Base-by-base conservation (phyloP, 2,329 filamentous ascomycete genomes). In the Colletotrichum sp. region DNA sequence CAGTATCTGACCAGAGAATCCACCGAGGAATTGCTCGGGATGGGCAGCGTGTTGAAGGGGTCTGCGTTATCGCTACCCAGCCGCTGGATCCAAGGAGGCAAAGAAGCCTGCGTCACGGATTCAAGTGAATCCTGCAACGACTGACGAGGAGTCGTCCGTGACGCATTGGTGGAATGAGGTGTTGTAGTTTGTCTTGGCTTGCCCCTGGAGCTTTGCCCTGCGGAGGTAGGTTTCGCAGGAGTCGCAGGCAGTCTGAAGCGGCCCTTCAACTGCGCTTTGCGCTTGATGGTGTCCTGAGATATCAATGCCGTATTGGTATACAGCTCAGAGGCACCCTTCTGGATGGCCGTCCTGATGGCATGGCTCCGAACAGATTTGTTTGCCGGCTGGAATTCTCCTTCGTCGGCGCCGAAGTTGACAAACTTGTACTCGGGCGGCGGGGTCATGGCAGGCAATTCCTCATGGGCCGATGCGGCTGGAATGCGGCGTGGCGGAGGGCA, bases 21-120 rank as follows among this genome's bases (percentile, higher is more conserved):
- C 1, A 77, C 68, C 4, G 63, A 55, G 5, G 70, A 64, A 21
- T 52, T 78, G 24, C 49, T 75, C 6, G 76, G 76, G 13, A 78
- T 73, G 9, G 77, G 76, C 34, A 78, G 68, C 32, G 69, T 71
- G 39, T 78, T 71, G 70, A 78, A 78, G 30, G 77, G 77, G n/a
- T 78, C 77, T 8, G 74, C 66, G 12, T 49, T 32, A 32, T 74
- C 67, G 13, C 75, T 66, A 6, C 71, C 63, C 34, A 77, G 30
- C 10, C 73, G 60, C 39, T 71, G 72, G 6, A 75, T 30, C 75
- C 75, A 75, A 1, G 57, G 62, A 21, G 75, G 72, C 64, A 65
- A 39, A 18, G 55, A 49, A 16, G 55, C 26, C 8, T 70, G 16
- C 18, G n/a, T 9, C 24, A 36, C 26, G 32, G 39, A 16, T 3